Evolutionary conservation across 768 basidiomycete species (phyloP), one percentile per base, ranked within the genome.

Genomic region (Tulasnella sp.): DNA sequence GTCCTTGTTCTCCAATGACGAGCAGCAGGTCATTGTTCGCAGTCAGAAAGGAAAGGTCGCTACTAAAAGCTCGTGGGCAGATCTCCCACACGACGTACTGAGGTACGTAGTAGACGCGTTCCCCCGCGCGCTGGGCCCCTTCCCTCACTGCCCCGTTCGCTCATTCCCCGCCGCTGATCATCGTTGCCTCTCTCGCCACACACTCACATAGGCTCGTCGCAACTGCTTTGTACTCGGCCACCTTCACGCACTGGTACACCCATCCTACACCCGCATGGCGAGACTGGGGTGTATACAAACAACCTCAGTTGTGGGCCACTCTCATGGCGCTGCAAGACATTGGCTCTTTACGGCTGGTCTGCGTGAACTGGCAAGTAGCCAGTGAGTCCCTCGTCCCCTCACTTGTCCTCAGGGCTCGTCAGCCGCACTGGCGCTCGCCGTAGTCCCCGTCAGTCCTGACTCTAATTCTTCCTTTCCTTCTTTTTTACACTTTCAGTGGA

Each of bases 1-100:
- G 3, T 42, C 73, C 12, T 3, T 74, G 39, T 74, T 38, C 12
- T 38, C 73, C 4, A 18, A 24, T 34, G 62, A 68, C 62, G 62
- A 36, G 31, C 62, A 3, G 24, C 62, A 68, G 62, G 62, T 68
- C 31, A 68, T 68, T 36, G 62, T n/a, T 46, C 73, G 73, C 73
- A 77, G 76, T 40, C 76, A 62, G 48, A 79, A 79, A 39, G 78
- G 78, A 19, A 79, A 79, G 73, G 40, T 79, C 42, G 38, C 78
- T 18, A 71, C 40, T 0, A 72, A 56, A 73, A 16, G 39, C 46
- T 79, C 78, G n/a, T 79, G 78, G 78, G 18, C 71, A 12, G 78
- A 79, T 46, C 68, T 79, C 73, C 78, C 78, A 46, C 40, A 24
- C 9, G 44, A 72, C 27, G 42, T 79, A 14, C 38, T 79, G 31